Base-by-base conservation (phyloP, 2,329 filamentous ascomycete genomes). In the Fusarium haematococcum region DNA sequence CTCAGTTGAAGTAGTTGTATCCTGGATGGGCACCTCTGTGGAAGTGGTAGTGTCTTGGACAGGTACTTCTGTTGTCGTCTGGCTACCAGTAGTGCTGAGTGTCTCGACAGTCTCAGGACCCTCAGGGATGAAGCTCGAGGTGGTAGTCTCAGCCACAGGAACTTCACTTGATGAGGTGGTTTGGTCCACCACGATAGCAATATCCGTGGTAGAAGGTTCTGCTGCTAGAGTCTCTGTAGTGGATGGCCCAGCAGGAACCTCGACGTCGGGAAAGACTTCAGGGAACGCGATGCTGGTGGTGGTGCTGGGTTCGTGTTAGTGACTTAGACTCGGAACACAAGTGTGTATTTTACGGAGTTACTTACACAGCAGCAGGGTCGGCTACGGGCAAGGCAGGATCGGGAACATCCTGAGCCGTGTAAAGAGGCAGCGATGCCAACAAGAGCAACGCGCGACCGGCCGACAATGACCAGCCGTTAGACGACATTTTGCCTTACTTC, bases 341-440 rank as follows among this genome's bases (percentile, higher is more conserved):
- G 6, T 23, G n/a, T 3, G 20, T 7, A 27, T 39, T n/a, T 32
- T 10, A 9, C n/a, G 25, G 14, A 14, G 41, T 39, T 23, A 58
- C 65, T 63, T 14, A 67, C 65, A 33, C 37, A 14, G 48, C 32
- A 48, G 30, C 32, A 27, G 57, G 33, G 7, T 35, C 52, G 2
- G 30, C 52, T 14, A 50, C 25, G 2, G 48, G 48, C 48, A 52
- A 11, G 10, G 23, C 64, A 25, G 32, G 41, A 35, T 66, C 58
- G 18, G 50, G 13, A 32, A 63, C 14, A n/a, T 57, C 37, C 30
- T 75, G 70, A n/a, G 73, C 70, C 9, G 67, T 52, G 11, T 50
- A 48, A 25, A 73, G 57, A 18, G 74, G 70, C 52, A 75, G 18
- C 13, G 65, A 64, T 20, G 67, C 73, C 33, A 75, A 45, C 18